phyloP scores from a whole-genome alignment of 306 rosid species.

The Castanopsis chinensis region DNA sequence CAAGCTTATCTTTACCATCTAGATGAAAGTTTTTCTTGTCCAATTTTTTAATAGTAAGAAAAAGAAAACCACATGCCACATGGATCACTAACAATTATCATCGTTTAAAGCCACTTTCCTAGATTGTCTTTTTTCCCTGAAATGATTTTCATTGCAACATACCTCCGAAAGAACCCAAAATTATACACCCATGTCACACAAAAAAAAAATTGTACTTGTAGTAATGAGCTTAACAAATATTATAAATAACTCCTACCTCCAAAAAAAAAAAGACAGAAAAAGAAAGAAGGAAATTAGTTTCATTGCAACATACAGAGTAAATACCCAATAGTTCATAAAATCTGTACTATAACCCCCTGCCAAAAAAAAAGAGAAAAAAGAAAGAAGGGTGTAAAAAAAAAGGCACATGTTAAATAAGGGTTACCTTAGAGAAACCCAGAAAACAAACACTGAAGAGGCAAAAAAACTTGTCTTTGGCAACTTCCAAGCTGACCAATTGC shows the following conservation, averaged over 20 bases:
- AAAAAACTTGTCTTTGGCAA: constrained; percentile 11
- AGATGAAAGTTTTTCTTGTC: background rate
- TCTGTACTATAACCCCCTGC: background rate
- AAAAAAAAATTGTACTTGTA: background rate
- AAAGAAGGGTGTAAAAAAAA: background rate
- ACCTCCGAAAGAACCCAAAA: background rate
- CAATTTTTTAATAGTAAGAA: background rate
- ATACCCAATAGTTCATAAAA: background rate
- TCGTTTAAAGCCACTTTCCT: constrained; percentile 5
- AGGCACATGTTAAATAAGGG: constrained; percentile 3
- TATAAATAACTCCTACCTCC: background rate
- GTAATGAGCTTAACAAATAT: background rate
- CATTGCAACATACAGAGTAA: background rate
- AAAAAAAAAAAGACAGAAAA: background rate
- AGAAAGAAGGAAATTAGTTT: background rate
- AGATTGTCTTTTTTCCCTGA: background rate
- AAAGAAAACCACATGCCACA: constrained; percentile 5
- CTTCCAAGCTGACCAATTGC: constrained; percentile 2
- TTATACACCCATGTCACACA: no score
- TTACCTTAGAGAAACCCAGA: constrained; percentile 28
- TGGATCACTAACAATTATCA: constrained; percentile 4
- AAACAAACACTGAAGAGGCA: constrained; percentile 8
- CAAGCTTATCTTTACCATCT: background rate
- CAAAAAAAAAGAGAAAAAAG: background rate
- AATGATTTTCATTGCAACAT: constrained; percentile 8